These are phyloP conservation scores for Globisporangium megalacanthum DNA, from an alignment of 352 stramenopile genomes.

Conservation along the genomic window DNA sequence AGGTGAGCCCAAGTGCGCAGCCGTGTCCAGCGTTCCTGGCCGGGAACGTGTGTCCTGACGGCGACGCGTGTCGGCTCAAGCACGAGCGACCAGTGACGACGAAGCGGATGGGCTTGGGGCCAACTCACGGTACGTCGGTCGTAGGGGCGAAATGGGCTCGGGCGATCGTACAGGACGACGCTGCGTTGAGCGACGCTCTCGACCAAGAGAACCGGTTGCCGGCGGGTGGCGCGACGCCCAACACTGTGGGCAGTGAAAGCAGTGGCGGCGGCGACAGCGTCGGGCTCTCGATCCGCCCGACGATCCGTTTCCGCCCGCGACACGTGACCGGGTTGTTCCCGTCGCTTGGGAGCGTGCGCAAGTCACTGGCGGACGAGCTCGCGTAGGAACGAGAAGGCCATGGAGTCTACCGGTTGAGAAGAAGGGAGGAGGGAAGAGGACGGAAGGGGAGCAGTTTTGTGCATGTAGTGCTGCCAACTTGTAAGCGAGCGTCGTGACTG, in stretches of 20 bases:
- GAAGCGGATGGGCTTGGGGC: slow-evolving; percentile 12
- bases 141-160: not conserved
- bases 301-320: slow-evolving; percentile 61
- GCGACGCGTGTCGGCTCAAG: slow-evolving; percentile 42
- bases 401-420: not conserved
- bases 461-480: not conserved
- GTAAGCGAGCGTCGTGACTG: not conserved
- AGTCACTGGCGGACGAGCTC: slow-evolving; percentile 2
- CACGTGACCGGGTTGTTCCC: slow-evolving; percentile 29
- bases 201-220: slow-evolving; percentile 12
- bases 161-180: too few relatives aligned
- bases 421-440: not conserved
- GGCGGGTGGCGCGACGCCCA: not conserved
- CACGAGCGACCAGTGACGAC: slow-evolving; percentile 48
- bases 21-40: slow-evolving; percentile 59
- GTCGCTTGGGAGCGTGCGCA: slow-evolving; percentile 30
- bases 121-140: slow-evolving; percentile 33
- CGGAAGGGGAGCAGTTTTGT: not conserved
- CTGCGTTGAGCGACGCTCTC: not conserved
- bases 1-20: slow-evolving; percentile 61
- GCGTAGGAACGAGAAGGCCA: too few relatives aligned
- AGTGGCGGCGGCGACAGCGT: not conserved
- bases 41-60: slow-evolving; percentile 55
- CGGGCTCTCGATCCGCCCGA: slow-evolving; percentile 56
- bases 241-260: not conserved